phyloP scores from a whole-genome alignment of 1,139 yeast species.

The Sugiyamaella paludigena region DNA sequence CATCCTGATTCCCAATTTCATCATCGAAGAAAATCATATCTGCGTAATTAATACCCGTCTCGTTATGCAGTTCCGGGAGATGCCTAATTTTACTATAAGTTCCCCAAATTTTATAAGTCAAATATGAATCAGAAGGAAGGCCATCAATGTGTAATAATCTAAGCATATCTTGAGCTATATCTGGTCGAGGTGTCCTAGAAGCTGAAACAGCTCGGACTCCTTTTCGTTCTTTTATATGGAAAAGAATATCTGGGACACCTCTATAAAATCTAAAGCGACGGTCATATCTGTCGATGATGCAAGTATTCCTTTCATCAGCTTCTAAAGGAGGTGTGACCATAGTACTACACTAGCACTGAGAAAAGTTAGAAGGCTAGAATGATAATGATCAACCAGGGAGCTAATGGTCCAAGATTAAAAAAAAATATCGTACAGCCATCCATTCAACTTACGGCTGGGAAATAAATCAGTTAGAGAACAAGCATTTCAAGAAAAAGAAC shows the following conservation, averaged over 20 bases:
- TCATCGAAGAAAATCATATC: constrained; percentile 68
- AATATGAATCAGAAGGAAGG: constrained; percentile 47
- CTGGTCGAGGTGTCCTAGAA: constrained; percentile 64
- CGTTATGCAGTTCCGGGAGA: constrained; percentile 47
- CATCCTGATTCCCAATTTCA: constrained; percentile 65
- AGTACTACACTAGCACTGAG: constrained; percentile 58
- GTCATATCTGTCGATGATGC: constrained; percentile 49
- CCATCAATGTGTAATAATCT: constrained; percentile 49
- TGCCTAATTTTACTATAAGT: constrained; percentile 62
- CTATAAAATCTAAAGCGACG: constrained; percentile 51
- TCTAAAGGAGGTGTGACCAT: constrained; percentile 59
- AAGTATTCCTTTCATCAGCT: constrained; percentile 26
- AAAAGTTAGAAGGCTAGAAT: too few relatives aligned
- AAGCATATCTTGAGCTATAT: constrained; percentile 57
- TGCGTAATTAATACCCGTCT: constrained; percentile 47
- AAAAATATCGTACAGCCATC: background rate
- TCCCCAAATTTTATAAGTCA: constrained; percentile 64
- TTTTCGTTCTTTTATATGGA: constrained; percentile 20
- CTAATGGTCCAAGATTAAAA: too few relatives aligned
- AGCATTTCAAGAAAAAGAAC: too few relatives aligned
- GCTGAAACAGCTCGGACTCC: constrained; percentile 56
- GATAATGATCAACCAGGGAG: background rate
- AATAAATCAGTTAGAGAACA: constrained; percentile 15
- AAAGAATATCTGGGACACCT: constrained; percentile 59
- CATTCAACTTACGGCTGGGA: constrained; percentile 21